These are phyloP conservation scores for Aspergillus vadensis DNA, from an alignment of 2,329 filamentous ascomycete species.

Conservation along the genomic window DNA sequence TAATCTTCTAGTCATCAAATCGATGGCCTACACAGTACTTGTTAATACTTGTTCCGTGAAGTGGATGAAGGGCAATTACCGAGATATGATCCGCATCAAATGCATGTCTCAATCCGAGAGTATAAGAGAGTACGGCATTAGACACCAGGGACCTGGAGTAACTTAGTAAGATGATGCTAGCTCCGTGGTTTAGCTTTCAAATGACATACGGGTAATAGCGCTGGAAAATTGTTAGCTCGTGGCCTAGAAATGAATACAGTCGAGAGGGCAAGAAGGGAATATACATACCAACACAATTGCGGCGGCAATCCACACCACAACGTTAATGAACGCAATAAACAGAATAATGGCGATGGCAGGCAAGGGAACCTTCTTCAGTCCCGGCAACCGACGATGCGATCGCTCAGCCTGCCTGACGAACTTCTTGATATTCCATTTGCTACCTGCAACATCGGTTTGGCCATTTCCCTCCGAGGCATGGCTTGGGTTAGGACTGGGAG, in stretches of 20 bases:
- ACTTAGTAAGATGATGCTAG: background rate
- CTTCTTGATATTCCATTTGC: constrained; percentile 32
- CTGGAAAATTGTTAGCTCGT: constrained; percentile 27
- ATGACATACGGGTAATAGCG: constrained; percentile 42
- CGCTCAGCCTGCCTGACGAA: constrained; percentile 44
- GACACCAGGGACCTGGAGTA: constrained; percentile 63
- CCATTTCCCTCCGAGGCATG: background rate
- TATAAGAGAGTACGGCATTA: constrained; percentile 82
- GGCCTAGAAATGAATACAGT: background rate
- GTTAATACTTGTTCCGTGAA: background rate
- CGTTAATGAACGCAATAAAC: constrained; percentile 56
- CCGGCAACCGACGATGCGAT: constrained; percentile 57
- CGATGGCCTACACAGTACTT: constrained; percentile 65
- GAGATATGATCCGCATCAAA: constrained; percentile 93
- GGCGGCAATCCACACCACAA: constrained; percentile 60
- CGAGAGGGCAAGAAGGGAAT: background rate
- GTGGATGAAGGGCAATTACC: constrained; percentile 33
- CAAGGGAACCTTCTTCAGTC: constrained; percentile 58
- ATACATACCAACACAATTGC: constrained; percentile 58
- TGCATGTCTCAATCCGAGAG: constrained; percentile 88
- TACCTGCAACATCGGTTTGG: constrained; percentile 14
- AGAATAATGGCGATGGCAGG: constrained; percentile 60
- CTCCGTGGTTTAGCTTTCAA: background rate
- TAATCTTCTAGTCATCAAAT: constrained; percentile 88
- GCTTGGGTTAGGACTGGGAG: background rate